Evolutionary conservation across 305 asterid species (phyloP), one percentile per base, ranked within the genome.

Genomic region (Nicotiana rustica): DNA sequence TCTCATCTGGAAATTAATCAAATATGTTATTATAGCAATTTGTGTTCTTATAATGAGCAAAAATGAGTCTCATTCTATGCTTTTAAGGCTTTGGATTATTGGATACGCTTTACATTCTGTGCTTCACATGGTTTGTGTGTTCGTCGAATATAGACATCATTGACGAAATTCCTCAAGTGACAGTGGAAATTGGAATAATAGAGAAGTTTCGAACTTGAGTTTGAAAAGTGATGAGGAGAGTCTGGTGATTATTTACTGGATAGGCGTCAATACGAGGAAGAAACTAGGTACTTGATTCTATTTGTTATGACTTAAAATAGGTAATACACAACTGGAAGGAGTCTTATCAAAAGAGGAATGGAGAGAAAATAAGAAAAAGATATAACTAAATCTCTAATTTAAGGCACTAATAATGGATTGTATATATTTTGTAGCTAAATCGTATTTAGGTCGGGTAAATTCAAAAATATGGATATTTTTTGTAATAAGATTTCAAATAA

Each of bases 91-190:
- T 15, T 94, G 98, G 98, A 86, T 91, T 78, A 85, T 90, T 8
- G 98, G 97, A 12, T 94, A 94, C 73, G 94, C 88, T 25, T 67
- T 90, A 35, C 97, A 93, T 90, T 93, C 97, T 78, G 69, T 87
- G 80, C 90, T 95, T 36, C 98, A 93, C 33, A 92, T 90, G 87
- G 93, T 67, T 73, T 92, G 98, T 79, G 98, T 95, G 5, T 89
- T 90, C 73, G 83, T 88, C 70, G 98, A 92, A 93, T 93, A 87
- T 85, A 87, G 61, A 86, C 90, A 83, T 76, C 86, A 61, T 87
- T 84, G 57, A 82, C 86, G 81, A 57, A 83, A 85, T 86, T 83
- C 55, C 62, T 9, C 62, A 80, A 66, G 66, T 78, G 84, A 77
- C 41, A 83, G 67, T 84, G 86, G 41, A 69, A 82, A 86, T 64